Evolutionary conservation across 306 rosid species (phyloP).

Genomic region (Cicer chorassanicum): DNA sequence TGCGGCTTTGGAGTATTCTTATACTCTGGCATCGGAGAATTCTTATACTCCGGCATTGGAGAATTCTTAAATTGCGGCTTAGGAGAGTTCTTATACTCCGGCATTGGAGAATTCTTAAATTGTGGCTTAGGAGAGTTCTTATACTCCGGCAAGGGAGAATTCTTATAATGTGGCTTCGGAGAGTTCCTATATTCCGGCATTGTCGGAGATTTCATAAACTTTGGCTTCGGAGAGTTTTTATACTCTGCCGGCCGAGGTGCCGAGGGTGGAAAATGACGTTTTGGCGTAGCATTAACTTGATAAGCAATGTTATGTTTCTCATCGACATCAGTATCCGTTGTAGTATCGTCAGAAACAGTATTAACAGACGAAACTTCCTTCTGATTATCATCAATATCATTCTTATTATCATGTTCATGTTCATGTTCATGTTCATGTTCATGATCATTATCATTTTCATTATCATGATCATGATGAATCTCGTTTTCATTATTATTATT

Average conservation of each 20-base stretch:
- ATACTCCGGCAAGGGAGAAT: too few relatives aligned
- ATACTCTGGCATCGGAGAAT: neutral
- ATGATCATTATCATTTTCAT: neutral
- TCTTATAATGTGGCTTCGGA: neutral
- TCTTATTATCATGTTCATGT: too few relatives aligned
- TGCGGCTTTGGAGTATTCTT: neutral
- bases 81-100: neutral
- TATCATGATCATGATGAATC: neutral
- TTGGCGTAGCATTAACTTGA: slow-evolving; percentile 30
- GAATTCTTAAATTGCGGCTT: neutral
- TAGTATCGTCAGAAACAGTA: neutral
- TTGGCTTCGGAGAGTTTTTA: neutral
- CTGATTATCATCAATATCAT: neutral
- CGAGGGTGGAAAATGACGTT: neutral
- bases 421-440: neutral
- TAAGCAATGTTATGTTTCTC: neutral
- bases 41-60: neutral
- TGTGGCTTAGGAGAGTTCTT: neutral
- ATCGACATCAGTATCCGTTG: neutral
- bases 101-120: neutral
- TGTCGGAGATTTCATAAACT: slow-evolving; percentile 15
- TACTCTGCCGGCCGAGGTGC: neutral
- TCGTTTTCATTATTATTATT: neutral
- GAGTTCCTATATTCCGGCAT: slow-evolving; percentile 7
- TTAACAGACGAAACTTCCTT: neutral